phyloP scores from a whole-genome alignment of 73 alveolate genomes.

The Paraurostyla sp. region DNA sequence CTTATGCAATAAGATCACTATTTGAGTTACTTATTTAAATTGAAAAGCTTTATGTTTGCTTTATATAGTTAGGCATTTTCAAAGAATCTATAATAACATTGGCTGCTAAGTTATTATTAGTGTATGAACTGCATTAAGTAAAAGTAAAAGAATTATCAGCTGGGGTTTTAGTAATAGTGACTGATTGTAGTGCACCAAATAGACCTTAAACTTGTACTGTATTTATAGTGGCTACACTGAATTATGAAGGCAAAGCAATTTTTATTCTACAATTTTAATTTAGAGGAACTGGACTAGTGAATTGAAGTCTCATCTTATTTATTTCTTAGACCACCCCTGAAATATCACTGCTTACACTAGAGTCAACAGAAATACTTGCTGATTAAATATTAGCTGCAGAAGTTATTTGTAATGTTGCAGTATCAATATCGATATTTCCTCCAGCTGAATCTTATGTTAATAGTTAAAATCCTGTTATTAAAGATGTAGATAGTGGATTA shows the following conservation, averaged over 20 bases:
- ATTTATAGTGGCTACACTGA: slow-evolving; percentile 34
- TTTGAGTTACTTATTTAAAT: slow-evolving; percentile 21
- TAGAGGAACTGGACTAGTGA: slow-evolving; percentile 76
- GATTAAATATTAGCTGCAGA: slow-evolving; percentile 14
- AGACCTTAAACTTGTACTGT: slow-evolving; percentile 46
- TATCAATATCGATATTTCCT: slow-evolving; percentile 61
- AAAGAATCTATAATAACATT: slow-evolving; percentile 30
- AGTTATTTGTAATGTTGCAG: slow-evolving; percentile 54
- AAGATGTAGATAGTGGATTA: slow-evolving; percentile 70
- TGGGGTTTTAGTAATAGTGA: slow-evolving; percentile 17
- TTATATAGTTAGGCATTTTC: slow-evolving; percentile 47
- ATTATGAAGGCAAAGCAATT: slow-evolving; percentile 59
- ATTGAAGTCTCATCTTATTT: slow-evolving; percentile 28
- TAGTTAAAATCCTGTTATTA: slow-evolving; percentile 47
- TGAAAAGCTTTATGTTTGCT: slow-evolving; percentile 50
- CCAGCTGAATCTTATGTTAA: slow-evolving; percentile 58
- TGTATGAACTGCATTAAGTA: slow-evolving; percentile 52
- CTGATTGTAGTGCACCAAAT: slow-evolving; percentile 46
- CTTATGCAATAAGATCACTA: slow-evolving; percentile 35
- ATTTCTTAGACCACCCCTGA: slow-evolving; percentile 56
- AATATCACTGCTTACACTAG: not conserved
- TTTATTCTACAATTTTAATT: slow-evolving; percentile 62
- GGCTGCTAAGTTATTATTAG: slow-evolving; percentile 39
- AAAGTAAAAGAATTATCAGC: slow-evolving; percentile 57
- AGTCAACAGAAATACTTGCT: slow-evolving; percentile 27